Conservation (phyloP, 73 alveolate genomes). For the Tetrahymena borealis region DNA sequence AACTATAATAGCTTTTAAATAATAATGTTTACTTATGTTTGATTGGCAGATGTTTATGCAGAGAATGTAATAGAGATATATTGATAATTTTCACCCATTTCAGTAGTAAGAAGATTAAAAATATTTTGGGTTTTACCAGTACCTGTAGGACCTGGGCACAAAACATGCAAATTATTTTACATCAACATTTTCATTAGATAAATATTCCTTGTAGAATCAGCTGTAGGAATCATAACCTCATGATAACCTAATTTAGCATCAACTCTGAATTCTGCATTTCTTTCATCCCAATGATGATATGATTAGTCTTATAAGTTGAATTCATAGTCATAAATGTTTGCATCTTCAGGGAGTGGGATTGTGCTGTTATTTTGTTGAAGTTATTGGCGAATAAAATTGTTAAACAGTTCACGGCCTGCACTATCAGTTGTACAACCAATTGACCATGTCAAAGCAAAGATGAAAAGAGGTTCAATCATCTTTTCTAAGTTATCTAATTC, state of each 20-base stretch:
- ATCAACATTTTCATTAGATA: slow-evolving; percentile 81
- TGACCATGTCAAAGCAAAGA: slow-evolving; percentile 85
- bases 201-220: slow-evolving; percentile 97
- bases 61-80: slow-evolving; percentile 69
- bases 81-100: slow-evolving; percentile 92
- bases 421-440: slow-evolving; percentile 83
- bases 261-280: slow-evolving; percentile 69
- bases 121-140: slow-evolving; percentile 98
- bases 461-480: slow-evolving; percentile 66
- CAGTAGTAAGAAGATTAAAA: slow-evolving; percentile 87
- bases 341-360: slow-evolving; percentile 53
- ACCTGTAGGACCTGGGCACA: slow-evolving; percentile 99
- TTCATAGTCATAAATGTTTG: slow-evolving; percentile 79
- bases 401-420: slow-evolving; percentile 83
- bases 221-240: slow-evolving; percentile 98
- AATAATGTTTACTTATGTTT: slow-evolving; percentile 44
- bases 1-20: slow-evolving; percentile 18
- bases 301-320: slow-evolving; percentile 64
- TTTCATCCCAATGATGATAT: slow-evolving; percentile 86
- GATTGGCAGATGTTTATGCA: slow-evolving; percentile 39
- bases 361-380: slow-evolving; percentile 40
- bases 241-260: slow-evolving; percentile 85
- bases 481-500: slow-evolving; percentile 81
- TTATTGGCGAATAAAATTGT: slow-evolving; percentile 32
- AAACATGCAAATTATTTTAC: slow-evolving; percentile 87